These are phyloP conservation scores for Penicillium rolfsii DNA, from an alignment of 2,329 filamentous ascomycete species.

Conservation along the genomic window DNA sequence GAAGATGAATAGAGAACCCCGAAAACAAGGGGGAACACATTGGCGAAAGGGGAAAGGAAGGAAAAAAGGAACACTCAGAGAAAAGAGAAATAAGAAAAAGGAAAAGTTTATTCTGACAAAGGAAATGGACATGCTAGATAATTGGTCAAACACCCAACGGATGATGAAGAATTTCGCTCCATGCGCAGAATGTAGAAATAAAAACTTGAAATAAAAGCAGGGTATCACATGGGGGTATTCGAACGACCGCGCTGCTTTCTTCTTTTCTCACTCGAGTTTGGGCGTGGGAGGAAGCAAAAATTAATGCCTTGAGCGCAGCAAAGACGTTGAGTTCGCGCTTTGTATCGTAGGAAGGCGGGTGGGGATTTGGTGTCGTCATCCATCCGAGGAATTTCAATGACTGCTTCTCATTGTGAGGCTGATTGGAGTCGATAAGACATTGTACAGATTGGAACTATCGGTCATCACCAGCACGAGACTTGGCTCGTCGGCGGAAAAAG, in stretches of 20 bases:
- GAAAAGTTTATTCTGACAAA: conserved; percentile 35
- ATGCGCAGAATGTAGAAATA: conserved; percentile 37
- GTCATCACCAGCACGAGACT: conserved; percentile 63
- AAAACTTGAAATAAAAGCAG: conserved; percentile 35
- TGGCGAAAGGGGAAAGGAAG: conserved; percentile 13
- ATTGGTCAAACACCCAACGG: conserved; percentile 37
- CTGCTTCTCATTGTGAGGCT: not conserved
- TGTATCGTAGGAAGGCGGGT: conserved; percentile 18
- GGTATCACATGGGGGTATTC: conserved; percentile 46
- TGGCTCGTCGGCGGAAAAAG: conserved; percentile 88
- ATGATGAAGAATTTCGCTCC: conserved; percentile 40
- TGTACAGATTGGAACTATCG: conserved; percentile 30
- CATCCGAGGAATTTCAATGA: conserved; percentile 21
- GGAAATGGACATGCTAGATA: conserved; percentile 41
- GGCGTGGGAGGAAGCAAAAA: conserved; percentile 14
- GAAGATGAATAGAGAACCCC: not conserved
- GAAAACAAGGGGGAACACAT: conserved; percentile 10
- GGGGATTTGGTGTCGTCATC: conserved; percentile 18
- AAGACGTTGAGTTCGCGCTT: conserved; percentile 14
- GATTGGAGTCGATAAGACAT: not conserved
- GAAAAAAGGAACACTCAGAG: conserved; percentile 18
- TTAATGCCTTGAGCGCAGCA: conserved; percentile 17
- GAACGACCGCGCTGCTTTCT: conserved; percentile 43
- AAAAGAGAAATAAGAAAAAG: conserved; percentile 26
- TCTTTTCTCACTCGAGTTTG: conserved; percentile 18